Evolutionary conservation across 805 yeast genomes (phyloP).

Genomic region (Barnettozyma californica): DNA sequence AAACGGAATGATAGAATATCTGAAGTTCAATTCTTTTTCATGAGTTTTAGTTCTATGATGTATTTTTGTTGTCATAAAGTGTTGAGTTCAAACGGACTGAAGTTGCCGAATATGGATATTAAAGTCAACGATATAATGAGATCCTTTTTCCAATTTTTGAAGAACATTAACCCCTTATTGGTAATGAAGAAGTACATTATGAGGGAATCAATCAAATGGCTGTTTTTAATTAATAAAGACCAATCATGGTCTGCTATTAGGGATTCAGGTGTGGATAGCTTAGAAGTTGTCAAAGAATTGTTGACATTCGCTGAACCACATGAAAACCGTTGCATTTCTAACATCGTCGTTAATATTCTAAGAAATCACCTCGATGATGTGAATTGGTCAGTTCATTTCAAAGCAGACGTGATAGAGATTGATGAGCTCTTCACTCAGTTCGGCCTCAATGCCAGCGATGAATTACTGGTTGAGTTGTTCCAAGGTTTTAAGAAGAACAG

Average conservation of each 20-base stretch:
- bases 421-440: constrained; percentile 5
- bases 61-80: constrained; percentile 13
- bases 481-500: constrained; percentile 18
- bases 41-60: constrained; percentile 17
- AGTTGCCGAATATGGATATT: constrained; percentile 12
- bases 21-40: constrained; percentile 17
- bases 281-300: constrained; percentile 13
- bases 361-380: background rate
- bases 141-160: constrained; percentile 15
- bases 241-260: constrained; percentile 14
- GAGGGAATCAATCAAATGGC: constrained; percentile 17
- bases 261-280: constrained; percentile 7
- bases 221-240: constrained; percentile 9
- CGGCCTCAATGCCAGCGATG: constrained; percentile 16
- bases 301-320: constrained; percentile 7
- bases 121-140: constrained; percentile 10
- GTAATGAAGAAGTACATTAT: constrained; percentile 8
- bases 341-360: constrained; percentile 4
- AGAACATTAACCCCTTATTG: constrained; percentile 8
- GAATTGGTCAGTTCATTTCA: constrained; percentile 2
- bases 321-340: constrained; percentile 8
- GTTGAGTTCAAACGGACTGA: constrained; percentile 12
- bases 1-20: constrained; percentile 17
- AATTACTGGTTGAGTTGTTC: constrained; percentile 12
- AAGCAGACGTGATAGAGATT: constrained; percentile 7